phyloP scores from a whole-genome alignment of 164 flowering plant species.

The Chimonanthus praecox region DNA sequence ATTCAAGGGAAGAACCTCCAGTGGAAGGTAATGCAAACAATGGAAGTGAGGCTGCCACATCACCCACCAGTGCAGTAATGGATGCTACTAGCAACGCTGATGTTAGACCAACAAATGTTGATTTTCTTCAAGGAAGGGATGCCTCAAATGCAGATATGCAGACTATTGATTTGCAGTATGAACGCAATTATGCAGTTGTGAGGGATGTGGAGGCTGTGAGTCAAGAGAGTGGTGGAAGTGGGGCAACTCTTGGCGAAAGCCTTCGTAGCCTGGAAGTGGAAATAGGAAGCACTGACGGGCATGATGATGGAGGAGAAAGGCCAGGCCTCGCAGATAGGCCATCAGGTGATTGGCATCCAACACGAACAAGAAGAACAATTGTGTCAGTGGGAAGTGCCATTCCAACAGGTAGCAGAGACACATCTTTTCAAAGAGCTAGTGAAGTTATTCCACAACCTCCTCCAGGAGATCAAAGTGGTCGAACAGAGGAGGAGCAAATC shows the following conservation, averaged over 20 bases:
- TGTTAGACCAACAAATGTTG: constrained; percentile 29
- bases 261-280: constrained; percentile 97
- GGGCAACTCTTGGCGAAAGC: constrained; percentile 95
- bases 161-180: constrained; percentile 81
- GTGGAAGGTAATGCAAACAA: constrained; percentile 33
- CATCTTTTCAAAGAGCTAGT: constrained; percentile 68
- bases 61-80: constrained; percentile 23
- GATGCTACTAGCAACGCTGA: constrained; percentile 32
- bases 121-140: constrained; percentile 40
- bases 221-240: constrained; percentile 95
- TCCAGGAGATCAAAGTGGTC: constrained; percentile 52
- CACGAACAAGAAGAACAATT: constrained; percentile 47
- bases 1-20: constrained; percentile 29
- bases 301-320: constrained; percentile 96
- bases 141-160: constrained; percentile 37
- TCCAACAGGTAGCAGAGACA: constrained; percentile 52
- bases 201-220: constrained; percentile 97
- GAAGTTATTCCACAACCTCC: constrained; percentile 78
- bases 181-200: constrained; percentile 58
- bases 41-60: constrained; percentile 21
- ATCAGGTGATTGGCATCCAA: constrained; percentile 42
- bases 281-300: constrained; percentile 99
- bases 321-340: constrained; percentile 67
- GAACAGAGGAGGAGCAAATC: constrained; percentile 49
- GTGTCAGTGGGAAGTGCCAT: constrained; percentile 38